Evolutionary conservation across 179 eudicot genomes (phyloP).

Genomic region (Beta corolliflora): DNA sequence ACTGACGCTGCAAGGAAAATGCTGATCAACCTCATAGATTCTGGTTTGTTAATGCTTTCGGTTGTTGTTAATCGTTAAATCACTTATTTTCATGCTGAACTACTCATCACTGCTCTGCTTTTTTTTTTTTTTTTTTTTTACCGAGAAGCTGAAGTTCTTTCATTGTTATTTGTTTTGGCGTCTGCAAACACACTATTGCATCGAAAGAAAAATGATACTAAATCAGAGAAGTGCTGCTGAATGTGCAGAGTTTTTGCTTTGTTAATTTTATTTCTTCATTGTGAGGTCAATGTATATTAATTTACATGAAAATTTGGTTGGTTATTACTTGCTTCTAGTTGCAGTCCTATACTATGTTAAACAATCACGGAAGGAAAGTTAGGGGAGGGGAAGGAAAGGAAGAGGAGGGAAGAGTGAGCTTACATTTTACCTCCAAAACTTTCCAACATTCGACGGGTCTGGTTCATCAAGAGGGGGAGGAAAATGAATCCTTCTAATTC

Average conservation of each 20-base stretch:
- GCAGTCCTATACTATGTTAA: no score
- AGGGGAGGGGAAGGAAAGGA: no score
- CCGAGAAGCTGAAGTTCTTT: neutral
- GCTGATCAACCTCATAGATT: constrained; percentile 65
- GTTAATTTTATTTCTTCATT: neutral
- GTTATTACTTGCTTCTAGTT: neutral
- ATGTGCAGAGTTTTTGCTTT: neutral
- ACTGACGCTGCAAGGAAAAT: constrained; percentile 53
- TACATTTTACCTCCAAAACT: no score
- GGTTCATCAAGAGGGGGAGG: no score
- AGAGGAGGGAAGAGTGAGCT: no score
- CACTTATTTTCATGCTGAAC: neutral
- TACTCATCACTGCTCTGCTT: neutral
- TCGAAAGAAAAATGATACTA: neutral
- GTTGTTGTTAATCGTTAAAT: constrained; percentile 6
- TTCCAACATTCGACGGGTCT: no score
- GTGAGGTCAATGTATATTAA: no score
- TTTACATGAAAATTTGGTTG: neutral
- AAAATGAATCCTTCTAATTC: no score
- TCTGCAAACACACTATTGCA: neutral
- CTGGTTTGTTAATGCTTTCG: constrained; percentile 47
- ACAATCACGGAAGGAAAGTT: no score
- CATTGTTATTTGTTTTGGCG: neutral
- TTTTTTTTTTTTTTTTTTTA: neutral
- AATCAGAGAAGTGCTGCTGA: neutral